A percentile compares a stretch with the other conserved stretches of the same genome.
Conservation (phyloP, 179 eudicot species). For the Sideroxylon spinosum region DNA sequence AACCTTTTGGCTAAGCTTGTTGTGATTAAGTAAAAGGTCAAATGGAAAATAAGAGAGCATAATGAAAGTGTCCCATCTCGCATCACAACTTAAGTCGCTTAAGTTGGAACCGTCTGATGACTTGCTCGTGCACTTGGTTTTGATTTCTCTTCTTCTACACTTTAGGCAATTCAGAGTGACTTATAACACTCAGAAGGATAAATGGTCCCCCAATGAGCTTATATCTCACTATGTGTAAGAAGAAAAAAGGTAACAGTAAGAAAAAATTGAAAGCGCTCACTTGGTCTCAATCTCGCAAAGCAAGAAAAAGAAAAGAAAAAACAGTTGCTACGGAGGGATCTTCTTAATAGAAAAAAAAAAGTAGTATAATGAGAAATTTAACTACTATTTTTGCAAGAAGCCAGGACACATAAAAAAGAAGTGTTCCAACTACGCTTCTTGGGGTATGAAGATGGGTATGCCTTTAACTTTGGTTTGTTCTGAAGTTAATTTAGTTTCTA, state of each 20-base stretch:
- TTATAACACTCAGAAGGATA: background rate
- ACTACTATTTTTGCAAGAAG: background rate
- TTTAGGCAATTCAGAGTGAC: background rate
- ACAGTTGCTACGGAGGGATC: background rate
- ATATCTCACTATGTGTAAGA: background rate
- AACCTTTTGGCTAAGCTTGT: background rate
- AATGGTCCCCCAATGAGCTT: background rate
- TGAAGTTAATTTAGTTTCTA: conserved; percentile 2
- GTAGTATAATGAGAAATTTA: background rate
- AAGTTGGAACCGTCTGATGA: background rate
- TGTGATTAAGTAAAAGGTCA: background rate
- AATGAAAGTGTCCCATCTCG: background rate
- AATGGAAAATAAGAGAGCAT: background rate
- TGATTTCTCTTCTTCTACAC: background rate
- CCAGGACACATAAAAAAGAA: background rate
- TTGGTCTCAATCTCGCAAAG: background rate
- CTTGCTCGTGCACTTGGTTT: background rate
- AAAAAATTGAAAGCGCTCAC: background rate
- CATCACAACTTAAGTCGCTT: background rate
- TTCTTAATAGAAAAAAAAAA: background rate
- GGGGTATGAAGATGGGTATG: background rate
- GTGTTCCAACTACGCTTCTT: background rate
- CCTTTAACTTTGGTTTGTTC: background rate
- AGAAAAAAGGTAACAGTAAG: background rate
- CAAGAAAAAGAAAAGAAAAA: background rate